Base-by-base conservation (phyloP, 2,329 filamentous ascomycete genomes). In the Gaeumannomyces sp. region DNA sequence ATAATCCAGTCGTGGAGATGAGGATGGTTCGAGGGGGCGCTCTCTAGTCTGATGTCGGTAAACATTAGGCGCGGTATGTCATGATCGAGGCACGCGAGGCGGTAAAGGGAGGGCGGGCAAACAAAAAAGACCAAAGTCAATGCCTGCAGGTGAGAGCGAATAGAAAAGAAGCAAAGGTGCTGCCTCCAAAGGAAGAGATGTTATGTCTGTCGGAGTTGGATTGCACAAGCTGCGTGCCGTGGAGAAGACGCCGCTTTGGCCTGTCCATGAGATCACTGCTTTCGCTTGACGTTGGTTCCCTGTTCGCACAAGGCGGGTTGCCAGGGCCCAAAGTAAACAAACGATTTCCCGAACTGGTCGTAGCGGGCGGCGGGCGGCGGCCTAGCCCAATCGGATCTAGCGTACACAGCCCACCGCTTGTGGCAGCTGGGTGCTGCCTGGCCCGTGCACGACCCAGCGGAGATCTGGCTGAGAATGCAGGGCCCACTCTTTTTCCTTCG, bases 281-380 rank as follows among this genome's bases (percentile, higher is more conserved):
- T 25, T 53, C 45, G 45, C 45, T 53, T 53, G 22, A n/a, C 22
- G 45, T 53, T 53, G 45, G 7, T 45, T 6, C 45, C 19, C 61
- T 56, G 38, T 16, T 45, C 38, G 61, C 53, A 62, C 14, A 62
- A 62, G 29, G 45, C 61, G 61, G 61, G 61, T 62, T 62, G 61
- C 61, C 35, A 62, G 61, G 61, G 61, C 50, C 38, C 25, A 62
- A 62, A 61, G 61, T 62, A 62, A 62, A 62, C 61, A 62, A 62
- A 59, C 50, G 50, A 56, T 14, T 62, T 53, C 61, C 61, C 14
- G 7, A 57, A 56, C 25, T 25, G 61, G 61, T 16, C 50, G 22
- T 25, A 53, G 45, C 45, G 45, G 2, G 45, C 45, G 45, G 45
- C 45, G n/a, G 4, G 22, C 22, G n/a, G 45, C 45, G 45, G 45